Evolutionary conservation across 257 asterid genomes (phyloP).

Genomic region (Datura wrightii): DNA sequence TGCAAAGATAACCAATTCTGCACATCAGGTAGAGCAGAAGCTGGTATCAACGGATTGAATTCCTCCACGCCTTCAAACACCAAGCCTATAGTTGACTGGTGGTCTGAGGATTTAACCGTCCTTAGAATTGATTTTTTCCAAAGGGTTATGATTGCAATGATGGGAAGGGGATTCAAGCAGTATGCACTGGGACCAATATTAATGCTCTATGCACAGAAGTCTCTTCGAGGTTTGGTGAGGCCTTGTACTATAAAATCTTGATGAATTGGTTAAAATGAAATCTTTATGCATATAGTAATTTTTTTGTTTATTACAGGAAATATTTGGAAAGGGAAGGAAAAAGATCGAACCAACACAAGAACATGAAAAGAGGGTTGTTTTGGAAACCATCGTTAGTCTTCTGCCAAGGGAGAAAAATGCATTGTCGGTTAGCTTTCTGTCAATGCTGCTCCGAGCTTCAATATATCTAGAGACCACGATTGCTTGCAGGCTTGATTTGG

Average conservation of each 20-base stretch:
- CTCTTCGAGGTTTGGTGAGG: conserved; percentile 97
- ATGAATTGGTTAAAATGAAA: conserved; percentile 31
- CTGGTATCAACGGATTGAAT: conserved; percentile 41
- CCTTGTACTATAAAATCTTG: conserved; percentile 39
- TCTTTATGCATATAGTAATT: neutral
- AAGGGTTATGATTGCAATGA: conserved; percentile 77
- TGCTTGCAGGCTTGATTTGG: conserved; percentile 87
- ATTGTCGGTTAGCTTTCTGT: conserved; percentile 79
- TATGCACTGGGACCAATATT: conserved; percentile 78
- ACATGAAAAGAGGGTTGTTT: conserved; percentile 77
- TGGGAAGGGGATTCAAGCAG: conserved; percentile 77
- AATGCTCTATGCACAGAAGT: conserved; percentile 83
- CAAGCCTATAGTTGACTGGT: conserved; percentile 73
- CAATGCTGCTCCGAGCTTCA: conserved; percentile 86
- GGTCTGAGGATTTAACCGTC: conserved; percentile 82
- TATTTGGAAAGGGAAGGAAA: conserved; percentile 73
- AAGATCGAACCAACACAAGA: conserved; percentile 71
- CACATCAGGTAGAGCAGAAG: conserved; percentile 37
- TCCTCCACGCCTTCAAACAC: conserved; percentile 40
- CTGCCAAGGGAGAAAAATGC: conserved; percentile 76
- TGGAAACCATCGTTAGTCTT: conserved; percentile 85
- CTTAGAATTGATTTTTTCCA: conserved; percentile 80
- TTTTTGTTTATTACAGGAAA: conserved; percentile 55
- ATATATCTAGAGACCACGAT: conserved; percentile 78
- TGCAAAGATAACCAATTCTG: conserved; percentile 72